Conservation (phyloP, 768 basidiomycete genomes). For the Boletus eberwhitei region DNA sequence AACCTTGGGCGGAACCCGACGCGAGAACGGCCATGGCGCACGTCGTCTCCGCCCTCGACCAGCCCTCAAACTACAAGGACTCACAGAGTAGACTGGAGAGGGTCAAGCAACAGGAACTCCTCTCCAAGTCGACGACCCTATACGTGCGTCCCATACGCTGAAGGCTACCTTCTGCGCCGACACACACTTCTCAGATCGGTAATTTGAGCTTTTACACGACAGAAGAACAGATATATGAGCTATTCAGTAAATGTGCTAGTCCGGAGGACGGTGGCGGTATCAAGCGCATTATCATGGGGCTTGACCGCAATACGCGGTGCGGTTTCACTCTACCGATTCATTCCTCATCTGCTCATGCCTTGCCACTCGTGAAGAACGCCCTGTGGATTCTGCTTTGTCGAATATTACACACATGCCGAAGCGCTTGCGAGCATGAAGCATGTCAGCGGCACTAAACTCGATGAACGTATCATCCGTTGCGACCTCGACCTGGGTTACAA, state of each 20-base stretch:
- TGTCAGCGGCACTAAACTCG: conserved; percentile 96
- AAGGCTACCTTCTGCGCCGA: conserved; percentile 16
- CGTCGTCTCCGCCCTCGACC: conserved; percentile 80
- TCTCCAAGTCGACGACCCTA: conserved; percentile 81
- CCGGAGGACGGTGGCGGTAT: conserved; percentile 86
- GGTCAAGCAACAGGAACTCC: conserved; percentile 73
- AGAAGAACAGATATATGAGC: conserved; percentile 93
- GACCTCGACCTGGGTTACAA: conserved; percentile 96
- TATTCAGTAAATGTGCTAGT: conserved; percentile 87
- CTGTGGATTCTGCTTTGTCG: conserved; percentile 94
- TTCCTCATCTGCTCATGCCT: conserved; percentile 6
- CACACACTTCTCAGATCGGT: conserved; percentile 57
- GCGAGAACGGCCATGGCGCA: conserved; percentile 62
- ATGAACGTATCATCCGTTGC: conserved; percentile 97
- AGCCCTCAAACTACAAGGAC: conserved; percentile 97
- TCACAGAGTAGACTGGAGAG: conserved; percentile 81
- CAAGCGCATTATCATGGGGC: conserved; percentile 93
- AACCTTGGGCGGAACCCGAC: background rate
- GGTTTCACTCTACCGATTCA: conserved; percentile 13
- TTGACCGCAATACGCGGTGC: conserved; percentile 85
- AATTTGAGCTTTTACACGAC: conserved; percentile 94
- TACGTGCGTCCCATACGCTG: conserved; percentile 60
- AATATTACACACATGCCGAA: conserved; percentile 93
- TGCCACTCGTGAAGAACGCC: conserved; percentile 58
- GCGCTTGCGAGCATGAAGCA: conserved; percentile 91